Percentiles rank a stretch among this genome's conserved stretches.
phyloP scores from a whole-genome alignment of 306 rosid genomes.

The Arachis hypogaea region DNA sequence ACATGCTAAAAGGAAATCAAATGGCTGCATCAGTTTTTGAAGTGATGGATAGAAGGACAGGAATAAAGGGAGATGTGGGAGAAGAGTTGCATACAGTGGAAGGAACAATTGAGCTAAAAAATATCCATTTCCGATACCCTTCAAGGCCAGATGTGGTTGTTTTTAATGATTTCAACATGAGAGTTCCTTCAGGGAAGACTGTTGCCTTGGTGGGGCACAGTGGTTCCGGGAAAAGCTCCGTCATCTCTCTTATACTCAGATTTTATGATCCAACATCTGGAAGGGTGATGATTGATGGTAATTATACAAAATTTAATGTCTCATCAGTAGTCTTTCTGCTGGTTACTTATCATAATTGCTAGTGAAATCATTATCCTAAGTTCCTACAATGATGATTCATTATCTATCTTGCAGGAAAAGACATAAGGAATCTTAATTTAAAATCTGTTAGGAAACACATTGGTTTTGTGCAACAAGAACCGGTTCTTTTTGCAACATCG shows the following conservation, averaged over 20 bases:
- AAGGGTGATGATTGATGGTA: constrained; percentile 84
- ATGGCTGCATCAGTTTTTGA: constrained; percentile 90
- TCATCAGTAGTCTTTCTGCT: background rate
- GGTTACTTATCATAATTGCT: background rate
- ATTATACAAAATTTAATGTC: constrained; percentile 18
- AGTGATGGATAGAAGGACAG: constrained; percentile 68
- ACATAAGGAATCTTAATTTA: constrained; percentile 64
- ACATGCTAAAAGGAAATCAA: constrained; percentile 84
- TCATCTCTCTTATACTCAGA: constrained; percentile 74
- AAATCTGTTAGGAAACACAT: constrained; percentile 77
- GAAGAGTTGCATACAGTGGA: constrained; percentile 66
- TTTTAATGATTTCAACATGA: constrained; percentile 67
- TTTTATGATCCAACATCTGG: constrained; percentile 87
- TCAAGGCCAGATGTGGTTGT: constrained; percentile 78
- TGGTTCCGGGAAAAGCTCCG: constrained; percentile 95
- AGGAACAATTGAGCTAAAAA: constrained; percentile 75
- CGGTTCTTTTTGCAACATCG: constrained; percentile 82
- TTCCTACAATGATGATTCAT: background rate
- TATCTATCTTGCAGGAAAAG: constrained; percentile 62
- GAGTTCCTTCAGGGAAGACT: constrained; percentile 63
- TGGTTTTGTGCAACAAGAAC: constrained; percentile 93
- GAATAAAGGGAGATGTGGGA: constrained; percentile 56
- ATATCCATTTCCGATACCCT: constrained; percentile 71
- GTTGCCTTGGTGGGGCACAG: constrained; percentile 91
- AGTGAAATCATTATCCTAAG: background rate